These are phyloP conservation scores for Plasmodium gonderi DNA, from an alignment of 169 alveolate genomes.

Conservation along the genomic window DNA sequence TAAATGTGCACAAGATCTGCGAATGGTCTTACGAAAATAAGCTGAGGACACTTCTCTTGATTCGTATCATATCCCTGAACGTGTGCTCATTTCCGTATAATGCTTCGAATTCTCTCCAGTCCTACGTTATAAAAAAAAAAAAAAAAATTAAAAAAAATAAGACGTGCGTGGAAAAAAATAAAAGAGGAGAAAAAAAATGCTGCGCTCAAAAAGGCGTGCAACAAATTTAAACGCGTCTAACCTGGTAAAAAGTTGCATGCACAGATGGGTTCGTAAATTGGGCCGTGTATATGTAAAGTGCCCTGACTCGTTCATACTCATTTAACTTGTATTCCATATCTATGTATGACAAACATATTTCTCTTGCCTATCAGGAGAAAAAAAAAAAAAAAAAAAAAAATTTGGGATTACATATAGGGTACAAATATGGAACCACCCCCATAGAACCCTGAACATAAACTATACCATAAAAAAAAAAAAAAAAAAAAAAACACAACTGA, in stretches of 20 bases:
- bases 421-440: background rate
- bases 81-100: constrained; percentile 91
- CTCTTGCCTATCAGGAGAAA: constrained; percentile 75
- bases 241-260: constrained; percentile 56
- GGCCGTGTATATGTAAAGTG: constrained; percentile 86
- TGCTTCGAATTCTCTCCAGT: constrained; percentile 92
- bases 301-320: constrained; percentile 93
- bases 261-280: constrained; percentile 87
- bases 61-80: constrained; percentile 87
- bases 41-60: constrained; percentile 66
- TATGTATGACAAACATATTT: constrained; percentile 90
- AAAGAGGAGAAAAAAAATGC: background rate
- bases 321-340: constrained; percentile 91
- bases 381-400: background rate
- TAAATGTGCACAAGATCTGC: background rate
- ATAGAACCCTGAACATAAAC: no score
- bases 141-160: background rate
- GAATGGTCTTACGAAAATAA: constrained; percentile 30
- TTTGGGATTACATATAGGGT: background rate
- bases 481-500: no score
- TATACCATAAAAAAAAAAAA: no score
- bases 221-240: background rate
- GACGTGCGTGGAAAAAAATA: background rate
- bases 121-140: constrained; percentile 11
- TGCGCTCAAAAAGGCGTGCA: background rate